Evolutionary conservation across 176 grass and related monocot genomes (phyloP).

Genomic region (Juncus inflexus): DNA sequence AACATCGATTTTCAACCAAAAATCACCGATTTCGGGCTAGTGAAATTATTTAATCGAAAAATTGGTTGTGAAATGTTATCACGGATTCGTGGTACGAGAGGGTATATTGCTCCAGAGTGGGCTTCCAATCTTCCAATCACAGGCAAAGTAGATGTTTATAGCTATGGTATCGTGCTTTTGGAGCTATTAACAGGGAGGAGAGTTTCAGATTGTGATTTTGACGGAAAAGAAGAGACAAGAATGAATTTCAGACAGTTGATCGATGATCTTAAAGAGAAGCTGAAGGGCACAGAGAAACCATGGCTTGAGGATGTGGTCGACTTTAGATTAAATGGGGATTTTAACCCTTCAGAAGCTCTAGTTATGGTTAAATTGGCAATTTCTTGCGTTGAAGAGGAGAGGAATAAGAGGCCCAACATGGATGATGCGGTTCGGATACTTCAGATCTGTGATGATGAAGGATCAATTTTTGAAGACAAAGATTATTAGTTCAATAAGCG

Average conservation of each 20-base stretch:
- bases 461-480: background rate
- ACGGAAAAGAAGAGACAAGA: conserved; percentile 16
- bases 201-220: conserved; percentile 29
- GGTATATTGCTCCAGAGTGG: conserved; percentile 64
- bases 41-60: conserved; percentile 33
- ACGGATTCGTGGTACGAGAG: conserved; percentile 49
- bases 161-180: conserved; percentile 48
- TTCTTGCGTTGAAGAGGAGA: conserved; percentile 43
- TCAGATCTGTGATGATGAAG: conserved; percentile 4
- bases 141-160: conserved; percentile 48
- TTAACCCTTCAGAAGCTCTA: conserved; percentile 25
- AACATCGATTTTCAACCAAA: conserved; percentile 44
- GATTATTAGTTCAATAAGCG: too few species aligned
- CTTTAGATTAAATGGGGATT: conserved; percentile 29
- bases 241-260: conserved; percentile 13
- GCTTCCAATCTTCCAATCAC: conserved; percentile 49
- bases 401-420: conserved; percentile 38
- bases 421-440: conserved; percentile 26
- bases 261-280: conserved; percentile 26
- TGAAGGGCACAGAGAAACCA: conserved; percentile 20
- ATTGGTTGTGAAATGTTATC: conserved; percentile 14
- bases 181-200: conserved; percentile 40
- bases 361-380: conserved; percentile 34
- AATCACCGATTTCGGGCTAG: conserved; percentile 59
- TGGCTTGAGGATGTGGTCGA: conserved; percentile 44